Evolutionary conservation across 805 yeast species (phyloP), one percentile per base, ranked within the genome.

Genomic region (Yarrowia bubula): DNA sequence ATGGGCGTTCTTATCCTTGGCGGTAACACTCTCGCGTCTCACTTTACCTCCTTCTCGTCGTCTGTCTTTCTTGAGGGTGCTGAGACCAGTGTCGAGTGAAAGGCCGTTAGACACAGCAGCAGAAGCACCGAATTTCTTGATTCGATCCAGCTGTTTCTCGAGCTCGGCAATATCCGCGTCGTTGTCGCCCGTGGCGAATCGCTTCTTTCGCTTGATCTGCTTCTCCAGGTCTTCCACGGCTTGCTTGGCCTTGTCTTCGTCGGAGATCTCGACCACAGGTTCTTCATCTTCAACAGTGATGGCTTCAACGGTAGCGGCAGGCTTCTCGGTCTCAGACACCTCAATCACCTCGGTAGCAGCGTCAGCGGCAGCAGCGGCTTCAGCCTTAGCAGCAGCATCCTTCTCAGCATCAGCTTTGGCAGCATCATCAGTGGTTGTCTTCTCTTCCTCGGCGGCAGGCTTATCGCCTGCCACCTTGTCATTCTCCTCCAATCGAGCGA

Each of bases 51-150:
- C 10, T n/a, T 43, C 42, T 22, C 48, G 31, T 58, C 43, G 64
- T 5, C 38, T 15, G 7, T 14, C 28, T 32, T 37, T 48, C 28
- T 28, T 28, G n/a, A 61, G 3, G 3, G 51, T 10, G 22, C 35
- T 51, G 18, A 58, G 51, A 18, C 46, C 64, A 13, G 22, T 22
- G 42, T 58, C 64, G 6, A 58, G 43, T 6, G 51, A 43, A 18
- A 58, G 43, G 1, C 35, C 41, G 32, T 32, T 43, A 33, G 41
- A 2, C 1, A 9, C 11, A 1, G 38, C 51, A 3, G 64, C 50
- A 13, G 64, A 32, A 1, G 17, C 51, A 32, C 98, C 98, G 73
- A 91, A 92, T 78, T 90, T 91, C 74, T 87, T 87, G 68, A 92
- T 84, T 73, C 96, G 84, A 41, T 80, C 80, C 70, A 91, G 78